Evolutionary conservation across 352 stramenopile species (phyloP).

Genomic region (Phytophthora pisi): DNA sequence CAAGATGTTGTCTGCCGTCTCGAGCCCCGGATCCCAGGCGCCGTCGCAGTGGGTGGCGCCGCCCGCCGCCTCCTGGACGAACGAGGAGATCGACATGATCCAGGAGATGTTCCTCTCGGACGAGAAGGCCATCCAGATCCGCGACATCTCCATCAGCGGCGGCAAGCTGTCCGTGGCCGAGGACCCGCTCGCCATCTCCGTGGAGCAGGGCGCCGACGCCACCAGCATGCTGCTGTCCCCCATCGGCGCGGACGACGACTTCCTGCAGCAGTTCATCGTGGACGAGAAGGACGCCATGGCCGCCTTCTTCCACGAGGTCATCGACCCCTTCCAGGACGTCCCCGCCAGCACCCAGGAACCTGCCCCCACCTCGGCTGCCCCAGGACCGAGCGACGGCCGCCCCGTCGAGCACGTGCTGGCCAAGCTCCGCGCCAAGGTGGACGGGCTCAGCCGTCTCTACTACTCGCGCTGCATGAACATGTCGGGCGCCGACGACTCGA

Average conservation of each 20-base stretch:
- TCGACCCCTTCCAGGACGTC: constrained; percentile 60
- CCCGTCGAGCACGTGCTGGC: constrained; percentile 47
- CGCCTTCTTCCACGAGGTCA: constrained; percentile 62
- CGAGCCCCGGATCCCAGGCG: constrained; percentile 13
- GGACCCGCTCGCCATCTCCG: constrained; percentile 26
- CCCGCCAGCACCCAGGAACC: not conserved
- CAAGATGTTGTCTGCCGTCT: constrained; percentile 29
- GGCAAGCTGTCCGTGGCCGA: constrained; percentile 21
- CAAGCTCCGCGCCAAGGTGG: constrained; percentile 56
- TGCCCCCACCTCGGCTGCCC: not conserved
- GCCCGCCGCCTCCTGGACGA: constrained; percentile 42
- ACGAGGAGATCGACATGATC: constrained; percentile 63
- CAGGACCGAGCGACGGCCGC: constrained; percentile 20
- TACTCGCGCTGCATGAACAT: constrained; percentile 62
- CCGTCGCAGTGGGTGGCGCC: constrained; percentile 33
- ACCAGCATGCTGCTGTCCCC: constrained; percentile 66
- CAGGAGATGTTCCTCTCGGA: constrained; percentile 56
- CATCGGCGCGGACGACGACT: constrained; percentile 55
- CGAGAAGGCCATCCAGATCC: constrained; percentile 50
- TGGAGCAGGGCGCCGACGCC: constrained; percentile 37
- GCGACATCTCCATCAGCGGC: constrained; percentile 47
- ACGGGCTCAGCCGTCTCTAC: constrained; percentile 64
- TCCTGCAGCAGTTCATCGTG: constrained; percentile 49
- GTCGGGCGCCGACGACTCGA: constrained; percentile 27
- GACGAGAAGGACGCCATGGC: constrained; percentile 71